phyloP scores from a whole-genome alignment of 345 rosid species.

The Syzygium jambos region DNA sequence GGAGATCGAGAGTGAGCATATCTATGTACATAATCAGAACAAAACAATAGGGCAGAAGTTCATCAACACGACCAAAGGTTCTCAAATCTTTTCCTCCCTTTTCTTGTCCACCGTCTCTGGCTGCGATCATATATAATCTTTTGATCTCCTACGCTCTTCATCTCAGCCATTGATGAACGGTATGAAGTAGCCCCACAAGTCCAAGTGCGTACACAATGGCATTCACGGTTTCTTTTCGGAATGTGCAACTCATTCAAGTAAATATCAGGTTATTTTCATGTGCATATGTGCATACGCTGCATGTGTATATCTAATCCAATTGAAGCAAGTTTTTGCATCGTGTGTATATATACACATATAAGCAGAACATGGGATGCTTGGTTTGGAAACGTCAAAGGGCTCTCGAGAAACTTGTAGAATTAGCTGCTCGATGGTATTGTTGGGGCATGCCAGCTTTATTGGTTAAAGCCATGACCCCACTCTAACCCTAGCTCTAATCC shows the following conservation, averaged over 20 bases:
- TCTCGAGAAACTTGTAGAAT: not conserved
- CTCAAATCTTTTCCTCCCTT: not conserved
- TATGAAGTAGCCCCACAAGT: not conserved
- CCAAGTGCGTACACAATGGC: not conserved
- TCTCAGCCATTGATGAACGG: not conserved
- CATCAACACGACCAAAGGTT: not conserved
- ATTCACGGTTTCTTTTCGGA: not conserved
- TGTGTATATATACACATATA: not conserved
- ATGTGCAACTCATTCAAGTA: not conserved
- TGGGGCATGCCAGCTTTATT: not conserved
- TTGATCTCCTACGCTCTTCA: not conserved
- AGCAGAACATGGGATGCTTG: not conserved
- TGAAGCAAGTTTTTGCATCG: not conserved
- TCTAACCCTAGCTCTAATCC: not conserved
- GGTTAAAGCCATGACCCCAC: not conserved
- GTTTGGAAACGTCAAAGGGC: not conserved
- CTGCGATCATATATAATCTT: not conserved
- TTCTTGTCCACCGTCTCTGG: not conserved
- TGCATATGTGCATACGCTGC: not conserved
- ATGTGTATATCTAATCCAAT: not conserved
- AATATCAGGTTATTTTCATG: not conserved
- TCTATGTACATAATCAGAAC: not conserved
- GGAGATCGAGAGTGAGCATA: not conserved
- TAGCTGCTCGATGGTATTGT: not conserved
- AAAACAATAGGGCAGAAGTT: not conserved